Evolutionary conservation across 306 rosid genomes (phyloP), one percentile per base, ranked within the genome.

Genomic region (Quercus wislizeni): DNA sequence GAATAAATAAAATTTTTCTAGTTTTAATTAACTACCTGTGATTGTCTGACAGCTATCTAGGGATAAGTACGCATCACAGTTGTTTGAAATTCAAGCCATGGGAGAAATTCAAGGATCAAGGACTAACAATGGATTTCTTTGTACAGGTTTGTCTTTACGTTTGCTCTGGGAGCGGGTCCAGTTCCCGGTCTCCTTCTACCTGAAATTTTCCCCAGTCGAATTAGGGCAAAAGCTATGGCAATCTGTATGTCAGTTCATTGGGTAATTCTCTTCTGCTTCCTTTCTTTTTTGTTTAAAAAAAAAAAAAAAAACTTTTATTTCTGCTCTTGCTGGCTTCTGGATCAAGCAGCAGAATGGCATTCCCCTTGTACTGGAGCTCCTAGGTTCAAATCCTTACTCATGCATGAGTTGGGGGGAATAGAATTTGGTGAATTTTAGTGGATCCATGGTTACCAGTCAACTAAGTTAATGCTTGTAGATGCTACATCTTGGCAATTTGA

Each of bases 101-200:
- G 43, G 41, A 54, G 68, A 64, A 64, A 49, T 56, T 55, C 72
- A 69, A 13, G 35, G 67, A 62, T 25, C 74, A 64, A 68, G 74
- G 76, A 54, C 35, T 43, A 65, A 67, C 52, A 4, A 49, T 79
- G 74, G 30, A 64, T 61, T 72, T 59, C 28, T 73, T 25, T 75
- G 62, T 85, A 88, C 98, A 95, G 99, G 89, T 95, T 90, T 74
- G 99, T 95, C 84, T 85, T 95, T 0, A 87, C 94, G 65, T 95
- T 95, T 86, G 92, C 99, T 72, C 92, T 92, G 0, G 99, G 99
- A 78, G 99, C 99, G 77, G 99, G 99, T 79, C 99, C 99, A 69
- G 99, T 95, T 83, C 98, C 99, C 5, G 91, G 97, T 80, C 93
- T 95, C 67, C 99, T 95, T 7, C 88, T 92, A 77, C 92, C 99